These are phyloP conservation scores for Sphagnurus paluster DNA, from an alignment of 1,284 basidiomycete genomes.

Conservation along the genomic window DNA sequence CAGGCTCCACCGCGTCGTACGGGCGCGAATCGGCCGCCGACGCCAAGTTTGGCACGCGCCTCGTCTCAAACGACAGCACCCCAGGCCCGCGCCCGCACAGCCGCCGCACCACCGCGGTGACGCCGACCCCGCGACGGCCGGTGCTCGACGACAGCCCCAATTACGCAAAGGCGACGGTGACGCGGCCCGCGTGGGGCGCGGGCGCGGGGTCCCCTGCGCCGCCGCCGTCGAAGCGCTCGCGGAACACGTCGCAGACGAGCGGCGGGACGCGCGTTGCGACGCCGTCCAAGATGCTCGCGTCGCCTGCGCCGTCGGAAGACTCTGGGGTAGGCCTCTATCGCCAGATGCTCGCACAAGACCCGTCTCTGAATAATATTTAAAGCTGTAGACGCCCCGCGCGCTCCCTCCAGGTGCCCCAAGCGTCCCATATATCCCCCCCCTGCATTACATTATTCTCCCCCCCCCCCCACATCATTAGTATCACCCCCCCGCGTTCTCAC, in stretches of 20 bases:
- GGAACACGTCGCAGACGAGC: slow-evolving; percentile 74
- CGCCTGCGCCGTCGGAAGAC: slow-evolving; percentile 81
- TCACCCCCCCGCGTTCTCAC: slow-evolving; percentile 16
- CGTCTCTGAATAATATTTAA: slow-evolving; percentile 55
- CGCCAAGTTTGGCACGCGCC: slow-evolving; percentile 79
- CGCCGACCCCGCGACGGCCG: slow-evolving; percentile 49
- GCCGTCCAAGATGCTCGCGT: slow-evolving; percentile 55
- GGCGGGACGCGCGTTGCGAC: slow-evolving; percentile 41
- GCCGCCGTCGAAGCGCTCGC: slow-evolving; percentile 51
- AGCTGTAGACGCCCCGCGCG: slow-evolving; percentile 18
- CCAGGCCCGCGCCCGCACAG: slow-evolving; percentile 58
- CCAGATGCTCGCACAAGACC: slow-evolving; percentile 73
- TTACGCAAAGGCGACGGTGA: slow-evolving; percentile 66
- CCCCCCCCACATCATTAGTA: slow-evolving; percentile 19
- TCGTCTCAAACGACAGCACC: slow-evolving; percentile 57
- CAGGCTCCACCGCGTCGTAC: slow-evolving; percentile 59
- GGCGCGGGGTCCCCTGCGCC: slow-evolving; percentile 53
- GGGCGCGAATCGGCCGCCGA: slow-evolving; percentile 80
- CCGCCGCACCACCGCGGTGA: slow-evolving; percentile 54
- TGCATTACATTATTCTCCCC: slow-evolving; percentile 19
- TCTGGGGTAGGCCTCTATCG: slow-evolving; percentile 81
- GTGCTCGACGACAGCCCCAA: slow-evolving; percentile 57
- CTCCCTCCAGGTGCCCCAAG: slow-evolving; percentile 2
- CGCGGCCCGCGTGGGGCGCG: slow-evolving; percentile 68
- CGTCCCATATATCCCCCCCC: slow-evolving; percentile 14